Percentiles rank a stretch among this genome's conserved stretches.
Conservation (phyloP, 495 filamentous ascomycete genomes). For the Usnea hakonensis region DNA sequence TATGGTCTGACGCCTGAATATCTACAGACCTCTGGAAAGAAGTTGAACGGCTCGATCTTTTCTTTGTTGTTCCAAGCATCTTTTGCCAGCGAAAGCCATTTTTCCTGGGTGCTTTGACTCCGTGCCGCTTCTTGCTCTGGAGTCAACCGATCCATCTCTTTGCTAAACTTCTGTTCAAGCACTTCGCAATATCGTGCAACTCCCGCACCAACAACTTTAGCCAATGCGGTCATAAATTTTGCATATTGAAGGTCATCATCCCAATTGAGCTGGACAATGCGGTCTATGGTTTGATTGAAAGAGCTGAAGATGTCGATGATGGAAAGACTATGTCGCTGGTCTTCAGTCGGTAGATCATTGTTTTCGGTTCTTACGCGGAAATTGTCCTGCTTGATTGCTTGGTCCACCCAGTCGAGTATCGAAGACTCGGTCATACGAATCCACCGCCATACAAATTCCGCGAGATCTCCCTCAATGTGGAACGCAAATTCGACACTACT, state of each 20-base stretch:
- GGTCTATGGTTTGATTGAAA: slow-evolving; percentile 84
- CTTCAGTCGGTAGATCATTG: slow-evolving; percentile 58
- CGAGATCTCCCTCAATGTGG: slow-evolving; percentile 74
- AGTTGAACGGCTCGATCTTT: slow-evolving; percentile 95
- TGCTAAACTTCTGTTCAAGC: slow-evolving; percentile 75
- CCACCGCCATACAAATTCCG: slow-evolving; percentile 94
- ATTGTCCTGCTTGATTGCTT: slow-evolving; percentile 78
- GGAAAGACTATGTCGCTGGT: slow-evolving; percentile 84
- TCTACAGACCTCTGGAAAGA: slow-evolving; percentile 76
- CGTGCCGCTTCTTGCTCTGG: slow-evolving; percentile 77
- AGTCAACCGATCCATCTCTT: slow-evolving; percentile 85
- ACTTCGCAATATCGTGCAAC: slow-evolving; percentile 87
- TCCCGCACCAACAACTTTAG: slow-evolving; percentile 76
- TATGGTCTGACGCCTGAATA: not conserved
- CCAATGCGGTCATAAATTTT: slow-evolving; percentile 92
- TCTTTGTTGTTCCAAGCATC: slow-evolving; percentile 92
- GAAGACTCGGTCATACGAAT: slow-evolving; percentile 71
- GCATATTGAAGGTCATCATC: slow-evolving; percentile 88
- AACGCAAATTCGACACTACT: slow-evolving; percentile 62
- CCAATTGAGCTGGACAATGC: slow-evolving; percentile 81
- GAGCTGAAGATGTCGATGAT: slow-evolving; percentile 90
- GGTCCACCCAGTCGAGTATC: slow-evolving; percentile 77
- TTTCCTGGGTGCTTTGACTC: slow-evolving; percentile 78
- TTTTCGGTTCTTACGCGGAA: slow-evolving; percentile 63
- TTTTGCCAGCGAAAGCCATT: slow-evolving; percentile 83